Percentiles rank a stretch among this genome's conserved stretches.
These are phyloP conservation scores for Somion occarium DNA, from an alignment of 1,284 basidiomycete species.

Conservation along the genomic window DNA sequence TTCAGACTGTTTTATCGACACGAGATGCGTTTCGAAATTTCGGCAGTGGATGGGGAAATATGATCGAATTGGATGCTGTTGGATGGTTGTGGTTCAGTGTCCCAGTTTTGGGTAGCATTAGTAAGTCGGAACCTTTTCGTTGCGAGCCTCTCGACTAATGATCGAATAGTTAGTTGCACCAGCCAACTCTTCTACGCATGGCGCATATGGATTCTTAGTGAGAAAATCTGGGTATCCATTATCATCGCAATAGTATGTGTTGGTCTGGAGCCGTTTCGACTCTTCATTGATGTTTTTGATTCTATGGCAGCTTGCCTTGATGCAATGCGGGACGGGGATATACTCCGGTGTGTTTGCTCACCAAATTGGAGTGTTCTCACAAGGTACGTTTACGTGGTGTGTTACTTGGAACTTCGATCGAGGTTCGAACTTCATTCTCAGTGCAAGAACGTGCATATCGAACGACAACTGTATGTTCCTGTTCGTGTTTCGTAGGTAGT, in stretches of 20 bases:
- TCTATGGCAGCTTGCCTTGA: slow-evolving; percentile 15
- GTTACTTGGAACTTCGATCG: too few species aligned
- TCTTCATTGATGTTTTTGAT: slow-evolving; percentile 6
- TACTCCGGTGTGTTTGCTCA: neutral
- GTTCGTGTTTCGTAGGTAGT: neutral
- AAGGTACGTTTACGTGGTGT: slow-evolving; percentile 3
- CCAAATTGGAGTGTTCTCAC: neutral
- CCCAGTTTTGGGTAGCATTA: slow-evolving; percentile 22
- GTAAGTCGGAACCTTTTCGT: slow-evolving; percentile 13
- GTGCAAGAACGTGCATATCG: slow-evolving; percentile 7
- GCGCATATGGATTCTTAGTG: slow-evolving; percentile 18
- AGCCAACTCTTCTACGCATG: slow-evolving; percentile 27
- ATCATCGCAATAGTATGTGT: slow-evolving; percentile 11
- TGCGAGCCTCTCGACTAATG: neutral
- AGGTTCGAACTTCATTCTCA: too few species aligned
- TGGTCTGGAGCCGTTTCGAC: too few species aligned
- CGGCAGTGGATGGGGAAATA: slow-evolving; percentile 22
- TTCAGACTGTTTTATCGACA: slow-evolving; percentile 22
- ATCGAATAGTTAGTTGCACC: slow-evolving; percentile 19
- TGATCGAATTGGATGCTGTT: slow-evolving; percentile 17
- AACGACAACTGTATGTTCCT: slow-evolving; percentile 9
- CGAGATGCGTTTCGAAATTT: slow-evolving; percentile 23
- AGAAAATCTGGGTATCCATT: slow-evolving; percentile 1
- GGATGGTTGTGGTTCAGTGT: slow-evolving; percentile 24
- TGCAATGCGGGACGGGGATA: slow-evolving; percentile 11